Evolutionary conservation across 352 stramenopile genomes (phyloP), one percentile per base, ranked within the genome.

Genomic region (Pythium pectinolyticum): DNA sequence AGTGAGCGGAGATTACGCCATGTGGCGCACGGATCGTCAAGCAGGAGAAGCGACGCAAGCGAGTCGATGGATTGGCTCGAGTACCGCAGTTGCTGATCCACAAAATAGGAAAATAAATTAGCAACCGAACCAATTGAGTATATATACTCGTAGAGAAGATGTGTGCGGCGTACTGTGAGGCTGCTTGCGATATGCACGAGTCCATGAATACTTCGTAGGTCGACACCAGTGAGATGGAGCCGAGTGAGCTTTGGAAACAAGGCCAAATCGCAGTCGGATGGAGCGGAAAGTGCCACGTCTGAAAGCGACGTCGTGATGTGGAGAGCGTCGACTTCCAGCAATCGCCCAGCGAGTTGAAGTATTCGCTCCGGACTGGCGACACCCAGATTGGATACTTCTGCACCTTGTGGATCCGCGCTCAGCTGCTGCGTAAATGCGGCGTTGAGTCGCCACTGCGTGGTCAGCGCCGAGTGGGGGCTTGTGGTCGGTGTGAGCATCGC

Each of bases 401-500:
- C 20, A 20, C 7, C 17, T 6, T 47, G 22, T 2, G 35, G 24
- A 25, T 49, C 22, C 10, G 20, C 19, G 12, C 60, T 49, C 3
- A 54, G 35, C 12, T 49, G 46, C 9, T 47, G 27, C 3, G 58
- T 14, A 19, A 66, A 53, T 10, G 37, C 41, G 5, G 48, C 19
- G 25, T 52, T 60, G 28, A 66, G 58, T 28, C 58, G 22, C 58
- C 58, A 66, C 32, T 66, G 58, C 0, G 49, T 66, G 39, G 60
- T 45, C 19, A 66, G 47, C 24, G 31, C 39, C 15, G 37, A 46
- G 15, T 53, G 35, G 5, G 39, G 46, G 24, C 49, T 58, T n/a
- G 14, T 39, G 1, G 39, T 43, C 11, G 48, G 58, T 12, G 49
- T 53, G 25, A 66, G 41, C 58, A 66, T 59, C 9, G 58, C 50